phyloP scores from a whole-genome alignment of 192 early-diverging fungal species.

The Obelidium mucronatum region DNA sequence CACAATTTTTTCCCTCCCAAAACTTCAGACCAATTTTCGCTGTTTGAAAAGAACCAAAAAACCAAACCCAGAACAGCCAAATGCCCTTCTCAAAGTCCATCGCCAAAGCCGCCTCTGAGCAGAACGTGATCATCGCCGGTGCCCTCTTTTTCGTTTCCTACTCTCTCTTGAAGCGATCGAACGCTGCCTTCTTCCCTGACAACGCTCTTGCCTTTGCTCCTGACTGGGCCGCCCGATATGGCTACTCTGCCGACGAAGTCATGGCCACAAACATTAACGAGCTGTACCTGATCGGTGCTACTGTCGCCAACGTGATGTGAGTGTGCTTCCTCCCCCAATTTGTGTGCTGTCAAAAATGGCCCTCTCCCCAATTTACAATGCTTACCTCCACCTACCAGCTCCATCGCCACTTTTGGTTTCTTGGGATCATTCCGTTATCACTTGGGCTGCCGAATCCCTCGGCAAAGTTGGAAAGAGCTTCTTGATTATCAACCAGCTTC shows the following conservation, averaged over 20 bases:
- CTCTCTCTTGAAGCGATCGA: conserved; percentile 7
- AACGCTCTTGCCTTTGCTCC: conserved; percentile 17
- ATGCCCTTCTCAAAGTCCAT: conserved; percentile 1
- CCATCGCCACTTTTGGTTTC: conserved; percentile 11
- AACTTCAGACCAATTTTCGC: background rate
- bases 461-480: conserved; percentile 15
- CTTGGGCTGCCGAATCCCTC: conserved; percentile 14
- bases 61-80: background rate
- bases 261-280: background rate
- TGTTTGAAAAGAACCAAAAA: no score
- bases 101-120: conserved; percentile 10
- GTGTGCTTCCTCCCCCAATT: background rate
- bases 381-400: background rate
- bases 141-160: conserved; percentile 17
- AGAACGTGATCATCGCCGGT: conserved; percentile 26
- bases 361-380: conserved; percentile 1
- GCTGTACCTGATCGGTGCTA: background rate
- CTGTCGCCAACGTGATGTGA: conserved; percentile 28
- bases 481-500: conserved; percentile 13
- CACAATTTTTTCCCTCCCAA: background rate
- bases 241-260: conserved; percentile 26
- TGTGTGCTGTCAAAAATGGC: background rate
- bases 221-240: conserved; percentile 22
- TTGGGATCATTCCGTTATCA: conserved; percentile 5
- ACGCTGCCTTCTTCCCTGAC: conserved; percentile 11